Percentiles rank a stretch among this genome's conserved stretches.
phyloP scores from a whole-genome alignment of 441 rosid species.

The Gossypium schwendimanii region DNA sequence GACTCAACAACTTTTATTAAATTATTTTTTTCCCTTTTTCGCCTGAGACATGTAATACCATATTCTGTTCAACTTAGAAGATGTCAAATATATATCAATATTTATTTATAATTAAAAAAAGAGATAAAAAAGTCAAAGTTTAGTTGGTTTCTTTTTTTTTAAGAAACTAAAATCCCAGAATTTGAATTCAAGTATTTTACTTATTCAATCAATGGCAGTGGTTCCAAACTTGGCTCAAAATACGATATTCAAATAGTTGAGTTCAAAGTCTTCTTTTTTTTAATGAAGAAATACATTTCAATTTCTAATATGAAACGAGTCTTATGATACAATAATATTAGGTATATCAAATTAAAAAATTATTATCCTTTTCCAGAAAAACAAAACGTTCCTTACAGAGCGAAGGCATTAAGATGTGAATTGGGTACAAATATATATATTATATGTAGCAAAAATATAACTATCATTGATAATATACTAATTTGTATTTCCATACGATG shows the following conservation, averaged over 20 bases:
- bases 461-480: not conserved
- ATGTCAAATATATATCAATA: not conserved
- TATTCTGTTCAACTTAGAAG: not conserved
- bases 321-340: not conserved
- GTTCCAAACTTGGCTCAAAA: not conserved
- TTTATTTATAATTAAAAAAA: not conserved
- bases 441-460: not conserved
- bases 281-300: not conserved
- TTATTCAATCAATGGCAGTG: not conserved
- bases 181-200: not conserved
- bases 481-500: too few relatives aligned
- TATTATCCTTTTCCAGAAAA: not conserved
- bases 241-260: not conserved
- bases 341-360: too few relatives aligned
- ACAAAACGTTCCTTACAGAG: not conserved
- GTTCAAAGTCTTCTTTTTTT: not conserved
- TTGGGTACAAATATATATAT: not conserved
- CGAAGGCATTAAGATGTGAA: not conserved
- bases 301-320: not conserved
- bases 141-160: too few relatives aligned
- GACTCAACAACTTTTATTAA: too few relatives aligned
- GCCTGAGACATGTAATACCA: too few relatives aligned
- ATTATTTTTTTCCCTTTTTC: too few relatives aligned
- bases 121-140: not conserved
- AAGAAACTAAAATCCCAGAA: not conserved